Base-by-base conservation (phyloP, 2,329 filamentous ascomycete species). In the Lachnellula occidentalis region DNA sequence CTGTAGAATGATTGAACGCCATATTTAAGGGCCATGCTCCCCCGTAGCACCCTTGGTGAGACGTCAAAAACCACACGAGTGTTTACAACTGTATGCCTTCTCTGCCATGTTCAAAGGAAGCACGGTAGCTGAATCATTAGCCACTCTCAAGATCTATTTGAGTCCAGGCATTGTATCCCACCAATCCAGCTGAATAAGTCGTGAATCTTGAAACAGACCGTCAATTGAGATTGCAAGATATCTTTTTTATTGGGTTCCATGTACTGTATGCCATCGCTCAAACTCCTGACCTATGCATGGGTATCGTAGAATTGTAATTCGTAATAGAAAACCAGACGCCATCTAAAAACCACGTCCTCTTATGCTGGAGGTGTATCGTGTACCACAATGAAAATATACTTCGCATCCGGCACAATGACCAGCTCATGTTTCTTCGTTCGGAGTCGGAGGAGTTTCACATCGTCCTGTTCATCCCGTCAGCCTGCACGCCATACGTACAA, bases 371-470 rank as follows among this genome's bases (percentile, higher is more conserved):
- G 54, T 24, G 54, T 56, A 41, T 56, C 88, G 72, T 92, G 88
- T 53, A 92, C 81, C 37, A 91, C 86, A 52, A 92, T 82, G 37
- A 92, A 78, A 46, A 94, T 76, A 71, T 88, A 95, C 66, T 89
- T 91, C 41, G 80, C 67, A 69, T 92, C 89, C 70, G 88, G 88
- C 19, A 92, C 86, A 66, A 94, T 89, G 56, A 94, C 86, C 58
- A 94, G 74, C 70, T 95, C 90, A 64, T 91, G 87, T 70, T 88
- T 91, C 75, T 85, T 90, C n/a, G 88, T 92, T 61, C 90, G 80
- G 60, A 95, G 69, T 59, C 88, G 79, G 50, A 94, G 71, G 47
- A 94, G 75, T 72, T 86, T 90, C 59, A 92, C 72, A 67, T 92
- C 88, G 65, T 94, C 89, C 78, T 87, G 59, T 14, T 22, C 19